phyloP scores from a whole-genome alignment of 306 rosid genomes.

The Pyrus communis region DNA sequence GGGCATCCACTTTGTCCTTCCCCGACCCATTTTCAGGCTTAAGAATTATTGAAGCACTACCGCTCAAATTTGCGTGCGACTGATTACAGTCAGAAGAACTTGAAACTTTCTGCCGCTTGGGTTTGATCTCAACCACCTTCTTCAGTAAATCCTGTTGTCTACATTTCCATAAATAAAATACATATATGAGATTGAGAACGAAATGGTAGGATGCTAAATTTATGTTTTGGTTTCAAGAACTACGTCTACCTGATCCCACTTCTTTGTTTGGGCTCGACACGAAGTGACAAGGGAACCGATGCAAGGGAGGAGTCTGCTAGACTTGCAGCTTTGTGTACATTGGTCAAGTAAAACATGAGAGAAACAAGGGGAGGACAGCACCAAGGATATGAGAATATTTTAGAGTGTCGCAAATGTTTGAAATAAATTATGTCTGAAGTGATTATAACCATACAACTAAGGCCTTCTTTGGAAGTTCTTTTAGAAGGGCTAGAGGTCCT shows the following conservation, averaged over 20 bases:
- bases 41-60: slow-evolving; percentile 7
- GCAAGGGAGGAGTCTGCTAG: slow-evolving; percentile 90
- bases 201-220: background rate
- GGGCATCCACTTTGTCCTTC: slow-evolving; percentile 26
- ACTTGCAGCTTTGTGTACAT: slow-evolving; percentile 74
- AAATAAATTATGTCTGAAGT: background rate
- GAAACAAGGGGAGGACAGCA: background rate
- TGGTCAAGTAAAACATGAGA: slow-evolving; percentile 47
- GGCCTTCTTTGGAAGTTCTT: background rate
- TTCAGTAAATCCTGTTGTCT: slow-evolving; percentile 90
- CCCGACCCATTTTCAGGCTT: slow-evolving; percentile 17
- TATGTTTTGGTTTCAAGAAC: background rate
- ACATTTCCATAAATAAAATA: slow-evolving; percentile 4
- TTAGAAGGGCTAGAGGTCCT: background rate
- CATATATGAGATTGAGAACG: background rate
- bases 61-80: slow-evolving; percentile 13
- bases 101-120: slow-evolving; percentile 62
- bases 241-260: slow-evolving; percentile 77
- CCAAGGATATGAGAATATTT: background rate
- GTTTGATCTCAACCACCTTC: slow-evolving; percentile 87
- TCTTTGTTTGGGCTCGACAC: slow-evolving; percentile 93
- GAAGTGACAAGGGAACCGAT: slow-evolving; percentile 65
- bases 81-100: slow-evolving; percentile 25
- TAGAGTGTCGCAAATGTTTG: background rate
- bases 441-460: background rate